phyloP scores from a whole-genome alignment of 306 rosid genomes.

The Begonia fuchsioides region DNA sequence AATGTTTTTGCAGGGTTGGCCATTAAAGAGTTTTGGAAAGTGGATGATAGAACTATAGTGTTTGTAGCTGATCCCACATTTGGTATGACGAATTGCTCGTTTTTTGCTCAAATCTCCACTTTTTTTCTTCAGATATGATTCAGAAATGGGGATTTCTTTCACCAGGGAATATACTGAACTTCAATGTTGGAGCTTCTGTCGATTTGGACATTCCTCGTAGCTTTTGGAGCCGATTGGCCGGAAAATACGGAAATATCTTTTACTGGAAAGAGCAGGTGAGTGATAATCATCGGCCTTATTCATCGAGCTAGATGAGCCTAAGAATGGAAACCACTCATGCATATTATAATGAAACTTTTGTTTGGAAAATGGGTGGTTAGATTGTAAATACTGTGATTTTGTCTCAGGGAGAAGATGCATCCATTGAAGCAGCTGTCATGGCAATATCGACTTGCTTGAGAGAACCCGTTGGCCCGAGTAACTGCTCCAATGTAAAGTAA shows the following conservation, averaged over 20 bases:
- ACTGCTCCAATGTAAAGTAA: slow-evolving; percentile 68
- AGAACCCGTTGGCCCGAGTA: slow-evolving; percentile 71
- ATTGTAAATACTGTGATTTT: slow-evolving; percentile 1
- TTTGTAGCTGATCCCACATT: slow-evolving; percentile 98
- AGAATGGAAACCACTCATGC: not conserved
- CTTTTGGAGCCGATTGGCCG: slow-evolving; percentile 95
- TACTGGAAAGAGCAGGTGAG: slow-evolving; percentile 90
- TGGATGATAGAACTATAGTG: slow-evolving; percentile 91
- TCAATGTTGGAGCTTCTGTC: slow-evolving; percentile 77
- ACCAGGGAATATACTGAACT: slow-evolving; percentile 81
- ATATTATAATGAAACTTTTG: not conserved
- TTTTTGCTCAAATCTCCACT: not conserved
- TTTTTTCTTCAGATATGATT: slow-evolving; percentile 10
- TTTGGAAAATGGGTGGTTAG: not conserved
- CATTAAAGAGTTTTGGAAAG: slow-evolving; percentile 82
- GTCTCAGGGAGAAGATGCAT: slow-evolving; percentile 87
- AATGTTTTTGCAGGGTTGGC: slow-evolving; percentile 57
- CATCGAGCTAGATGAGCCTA: not conserved
- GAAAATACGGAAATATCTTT: slow-evolving; percentile 86
- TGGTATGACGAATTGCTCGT: slow-evolving; percentile 29
- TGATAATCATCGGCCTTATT: not conserved
- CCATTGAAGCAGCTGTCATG: slow-evolving; percentile 81
- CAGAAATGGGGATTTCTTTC: slow-evolving; percentile 9
- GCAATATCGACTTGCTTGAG: slow-evolving; percentile 84
- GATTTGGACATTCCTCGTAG: slow-evolving; percentile 88